phyloP scores from a whole-genome alignment of 176 grass and related monocot species.

The Canna indica region DNA sequence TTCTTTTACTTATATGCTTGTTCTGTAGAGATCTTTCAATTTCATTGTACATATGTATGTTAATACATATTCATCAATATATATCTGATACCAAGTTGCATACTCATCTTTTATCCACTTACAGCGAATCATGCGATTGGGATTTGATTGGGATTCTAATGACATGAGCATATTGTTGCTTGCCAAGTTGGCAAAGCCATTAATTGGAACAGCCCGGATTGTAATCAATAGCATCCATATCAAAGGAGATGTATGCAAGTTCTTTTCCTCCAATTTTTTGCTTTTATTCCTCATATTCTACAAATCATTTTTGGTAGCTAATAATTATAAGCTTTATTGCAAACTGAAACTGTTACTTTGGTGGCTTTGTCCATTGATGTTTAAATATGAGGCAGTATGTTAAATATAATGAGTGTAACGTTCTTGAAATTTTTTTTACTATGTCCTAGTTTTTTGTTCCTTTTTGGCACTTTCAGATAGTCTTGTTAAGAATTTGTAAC shows the following conservation, averaged over 20 bases:
- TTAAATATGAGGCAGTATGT: not conserved
- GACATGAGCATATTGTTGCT: conserved; percentile 92
- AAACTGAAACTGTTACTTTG: not conserved
- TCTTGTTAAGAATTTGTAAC: not conserved
- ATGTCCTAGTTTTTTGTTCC: not conserved
- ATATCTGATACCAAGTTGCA: not conserved
- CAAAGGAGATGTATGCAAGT: conserved; percentile 78
- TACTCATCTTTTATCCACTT: conserved; percentile 13
- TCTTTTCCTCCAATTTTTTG: conserved; percentile 22
- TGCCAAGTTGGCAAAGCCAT: conserved; percentile 67
- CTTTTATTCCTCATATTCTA: conserved; percentile 6
- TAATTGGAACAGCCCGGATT: conserved; percentile 65
- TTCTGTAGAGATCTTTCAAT: too few species aligned
- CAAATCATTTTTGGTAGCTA: not conserved
- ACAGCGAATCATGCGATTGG: conserved; percentile 84
- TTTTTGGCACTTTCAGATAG: not conserved
- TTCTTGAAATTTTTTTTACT: not conserved
- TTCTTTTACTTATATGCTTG: not conserved
- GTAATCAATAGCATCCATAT: conserved; percentile 89
- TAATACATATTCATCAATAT: not conserved
- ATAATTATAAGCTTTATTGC: not conserved
- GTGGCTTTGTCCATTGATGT: not conserved
- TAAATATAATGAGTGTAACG: not conserved
- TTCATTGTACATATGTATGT: too few species aligned
- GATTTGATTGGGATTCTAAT: conserved; percentile 82